Evolutionary conservation across 371 early-diverging fungal genomes (phyloP), one percentile per base, ranked within the genome.

Genomic region (Mucor ambiguus): DNA sequence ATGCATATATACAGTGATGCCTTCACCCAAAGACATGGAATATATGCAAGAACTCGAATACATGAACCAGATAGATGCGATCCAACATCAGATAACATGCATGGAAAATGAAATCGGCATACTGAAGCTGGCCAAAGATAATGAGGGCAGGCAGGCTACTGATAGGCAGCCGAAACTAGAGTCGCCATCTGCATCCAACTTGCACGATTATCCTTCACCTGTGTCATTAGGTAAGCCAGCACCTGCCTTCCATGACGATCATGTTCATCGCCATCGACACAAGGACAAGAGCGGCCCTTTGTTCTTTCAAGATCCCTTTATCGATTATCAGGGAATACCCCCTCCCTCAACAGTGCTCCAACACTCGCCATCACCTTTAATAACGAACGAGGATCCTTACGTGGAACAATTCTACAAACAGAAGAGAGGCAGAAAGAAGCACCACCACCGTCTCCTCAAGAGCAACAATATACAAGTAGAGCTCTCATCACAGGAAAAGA

Each of bases 21-120:
- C 73, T 11, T 77, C 82, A 32, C 82, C 82, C 0, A 57, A 67
- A 46, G 82, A 82, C 46, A 67, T 76, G 11, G 82, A 82, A 63
- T 82, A 82, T 48, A 38, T 77, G 52, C 68, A 63, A 30, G 68
- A 70, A 11, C 38, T 77, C 6, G 67, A 69, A 56, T 61, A 66
- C 49, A 46, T 71, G 8, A 58, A 64, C 16, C 71, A 71, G 66
- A 66, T 66, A 6, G 52, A 68, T 38, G 24, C 33, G 6, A 35
- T 74, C 2, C 63, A 68, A 5, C 26, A 66, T 28, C 68, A 68
- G 30, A 68, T 71, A 43, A n/a, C 30, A 20, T 32, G 30, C 4
- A 71, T 74, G 69, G 72, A 68, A 60, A 60, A 43, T 9, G 72
- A 71, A 38, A 37, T 71, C 12, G 55, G 22, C 16, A n/a, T 29